A percentile compares a stretch with the other conserved stretches of the same genome.
Evolutionary conservation across 306 rosid genomes (phyloP).

Genomic region (Begonia masoniana): DNA sequence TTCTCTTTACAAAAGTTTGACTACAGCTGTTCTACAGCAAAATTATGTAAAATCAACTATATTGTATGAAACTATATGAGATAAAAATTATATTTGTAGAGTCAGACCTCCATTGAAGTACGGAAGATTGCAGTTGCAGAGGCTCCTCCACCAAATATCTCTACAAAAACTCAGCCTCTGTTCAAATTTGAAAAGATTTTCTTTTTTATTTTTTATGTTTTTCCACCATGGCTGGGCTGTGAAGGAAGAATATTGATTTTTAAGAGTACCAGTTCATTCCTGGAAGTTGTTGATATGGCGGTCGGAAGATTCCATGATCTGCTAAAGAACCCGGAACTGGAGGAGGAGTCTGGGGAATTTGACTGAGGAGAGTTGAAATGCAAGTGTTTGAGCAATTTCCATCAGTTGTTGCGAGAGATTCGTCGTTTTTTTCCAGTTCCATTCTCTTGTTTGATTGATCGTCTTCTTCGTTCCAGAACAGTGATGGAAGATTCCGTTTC

Average conservation of each 20-base stretch:
- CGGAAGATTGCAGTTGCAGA: no score
- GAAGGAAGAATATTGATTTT: not conserved
- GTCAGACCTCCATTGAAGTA: no score
- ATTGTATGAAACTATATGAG: no score
- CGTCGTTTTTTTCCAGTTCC: constrained; percentile 23
- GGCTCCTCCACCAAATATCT: no score
- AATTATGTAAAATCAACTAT: no score
- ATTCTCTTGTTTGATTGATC: constrained; percentile 24
- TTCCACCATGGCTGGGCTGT: constrained; percentile 4
- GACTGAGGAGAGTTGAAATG: constrained; percentile 34
- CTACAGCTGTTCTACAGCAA: no score
- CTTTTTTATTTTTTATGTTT: not conserved
- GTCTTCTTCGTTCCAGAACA: constrained; percentile 38
- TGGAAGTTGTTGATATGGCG: constrained; percentile 25
- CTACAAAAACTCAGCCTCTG: no score
- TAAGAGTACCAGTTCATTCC: constrained; percentile 57
- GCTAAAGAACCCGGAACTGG: constrained; percentile 25
- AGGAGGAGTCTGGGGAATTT: constrained; percentile 42
- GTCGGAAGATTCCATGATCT: constrained; percentile 17
- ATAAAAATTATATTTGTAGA: no score
- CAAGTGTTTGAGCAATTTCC: constrained; percentile 25
- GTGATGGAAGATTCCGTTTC: constrained; percentile 29
- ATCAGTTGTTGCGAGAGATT: constrained; percentile 20
- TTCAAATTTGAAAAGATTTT: not conserved
- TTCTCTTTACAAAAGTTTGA: no score